These are phyloP conservation scores for Phyllosticta paracitricarpa DNA, from an alignment of 2,329 filamentous ascomycete species.

Conservation along the genomic window DNA sequence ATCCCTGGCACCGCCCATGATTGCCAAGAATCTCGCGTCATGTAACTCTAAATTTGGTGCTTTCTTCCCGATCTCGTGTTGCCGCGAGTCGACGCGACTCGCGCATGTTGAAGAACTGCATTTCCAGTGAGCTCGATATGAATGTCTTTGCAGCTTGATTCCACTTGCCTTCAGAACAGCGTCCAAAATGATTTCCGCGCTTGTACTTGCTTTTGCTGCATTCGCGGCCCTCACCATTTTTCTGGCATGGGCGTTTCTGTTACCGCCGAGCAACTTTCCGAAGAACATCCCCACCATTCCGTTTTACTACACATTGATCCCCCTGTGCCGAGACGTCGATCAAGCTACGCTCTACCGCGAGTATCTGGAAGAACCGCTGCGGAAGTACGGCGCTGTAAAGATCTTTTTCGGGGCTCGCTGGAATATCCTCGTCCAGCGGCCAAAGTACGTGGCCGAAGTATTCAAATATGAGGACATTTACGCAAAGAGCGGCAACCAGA, in stretches of 20 bases:
- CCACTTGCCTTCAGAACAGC: not conserved
- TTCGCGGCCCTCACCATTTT: not conserved
- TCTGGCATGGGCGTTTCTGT: not conserved
- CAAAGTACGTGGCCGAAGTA: slow-evolving; percentile 33
- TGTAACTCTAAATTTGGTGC: not conserved
- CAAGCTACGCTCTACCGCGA: slow-evolving; percentile 32
- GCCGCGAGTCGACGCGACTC: not conserved
- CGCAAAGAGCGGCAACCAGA: slow-evolving; percentile 23
- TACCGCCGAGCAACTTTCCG: slow-evolving; percentile 11
- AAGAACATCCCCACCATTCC: slow-evolving; percentile 35
- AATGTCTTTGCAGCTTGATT: not conserved
- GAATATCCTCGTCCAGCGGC: slow-evolving; percentile 39
- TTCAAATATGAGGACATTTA: slow-evolving; percentile 23
- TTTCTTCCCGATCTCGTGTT: not conserved
- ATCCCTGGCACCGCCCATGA: not conserved
- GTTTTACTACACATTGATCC: slow-evolving; percentile 35
- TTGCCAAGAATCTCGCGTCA: not conserved
- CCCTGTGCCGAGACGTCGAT: slow-evolving; percentile 34
- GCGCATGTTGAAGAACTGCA: not conserved
- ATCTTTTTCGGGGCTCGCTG: slow-evolving; percentile 41
- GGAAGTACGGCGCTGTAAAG: slow-evolving; percentile 36
- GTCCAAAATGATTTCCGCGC: not conserved
- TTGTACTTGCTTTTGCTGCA: not conserved
- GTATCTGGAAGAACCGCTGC: slow-evolving; percentile 31
- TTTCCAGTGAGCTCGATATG: not conserved